phyloP scores from a whole-genome alignment of 2,329 filamentous ascomycete species.

The Sclerotinia spermophila region DNA sequence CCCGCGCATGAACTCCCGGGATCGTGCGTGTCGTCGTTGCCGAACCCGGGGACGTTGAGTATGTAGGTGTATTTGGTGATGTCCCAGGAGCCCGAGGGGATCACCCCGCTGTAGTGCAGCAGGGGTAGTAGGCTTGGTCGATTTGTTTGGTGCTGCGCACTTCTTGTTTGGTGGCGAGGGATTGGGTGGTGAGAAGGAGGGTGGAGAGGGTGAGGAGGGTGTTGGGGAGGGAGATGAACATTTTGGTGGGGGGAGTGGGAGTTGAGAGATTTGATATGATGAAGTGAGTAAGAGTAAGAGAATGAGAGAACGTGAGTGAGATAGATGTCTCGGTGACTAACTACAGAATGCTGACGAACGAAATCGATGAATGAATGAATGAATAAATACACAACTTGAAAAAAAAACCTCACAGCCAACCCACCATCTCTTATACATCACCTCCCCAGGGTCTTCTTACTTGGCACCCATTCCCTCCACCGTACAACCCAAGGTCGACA shows the following conservation, averaged over 20 bases:
- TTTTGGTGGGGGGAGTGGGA: neutral
- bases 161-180: no score
- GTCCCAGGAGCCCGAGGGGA: no score
- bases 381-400: neutral
- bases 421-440: neutral
- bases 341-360: fast-evolving
- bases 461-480: no score
- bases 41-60: neutral
- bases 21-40: neutral
- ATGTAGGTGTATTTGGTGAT: neutral
- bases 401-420: neutral
- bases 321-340: neutral
- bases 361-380: neutral
- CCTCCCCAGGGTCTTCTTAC: no score
- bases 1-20: no score
- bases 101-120: neutral
- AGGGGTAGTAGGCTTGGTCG: neutral
- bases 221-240: neutral
- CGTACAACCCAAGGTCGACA: neutral
- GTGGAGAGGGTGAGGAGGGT: neutral
- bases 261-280: neutral
- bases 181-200: no score
- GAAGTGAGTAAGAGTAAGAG: neutral
- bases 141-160: no score
- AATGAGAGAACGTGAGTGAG: neutral